Evolutionary conservation across 1,139 yeast species (phyloP).

Genomic region (Yamadazyma aaseri): DNA sequence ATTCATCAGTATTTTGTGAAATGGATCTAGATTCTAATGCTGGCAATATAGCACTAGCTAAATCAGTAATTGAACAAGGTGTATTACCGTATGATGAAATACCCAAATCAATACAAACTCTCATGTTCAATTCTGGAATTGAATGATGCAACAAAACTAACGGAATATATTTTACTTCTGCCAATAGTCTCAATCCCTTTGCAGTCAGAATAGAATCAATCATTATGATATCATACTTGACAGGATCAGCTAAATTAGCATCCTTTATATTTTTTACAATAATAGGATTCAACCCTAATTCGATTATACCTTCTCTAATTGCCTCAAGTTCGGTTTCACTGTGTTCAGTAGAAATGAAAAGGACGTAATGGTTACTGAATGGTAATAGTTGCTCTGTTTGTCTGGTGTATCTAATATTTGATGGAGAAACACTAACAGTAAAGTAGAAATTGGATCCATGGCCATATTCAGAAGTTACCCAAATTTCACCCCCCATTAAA

Average conservation of each 20-base stretch:
- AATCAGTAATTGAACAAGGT: constrained; percentile 77
- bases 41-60: constrained; percentile 80
- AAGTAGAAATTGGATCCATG: constrained; percentile 79
- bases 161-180: constrained; percentile 80
- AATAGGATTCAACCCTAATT: constrained; percentile 48
- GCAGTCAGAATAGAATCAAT: constrained; percentile 80
- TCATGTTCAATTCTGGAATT: constrained; percentile 76
- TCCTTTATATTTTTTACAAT: constrained; percentile 52
- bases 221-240: constrained; percentile 73
- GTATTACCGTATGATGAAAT: constrained; percentile 86
- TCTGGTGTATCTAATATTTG: constrained; percentile 60
- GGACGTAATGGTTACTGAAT: constrained; percentile 65
- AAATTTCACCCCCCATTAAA: constrained; percentile 87
- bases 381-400: constrained; percentile 72
- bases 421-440: constrained; percentile 76
- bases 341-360: constrained; percentile 69
- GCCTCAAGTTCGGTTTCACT: constrained; percentile 48
- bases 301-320: constrained; percentile 38
- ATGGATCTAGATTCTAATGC: constrained; percentile 82
- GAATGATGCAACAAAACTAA: constrained; percentile 74
- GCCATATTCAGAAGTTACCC: constrained; percentile 85
- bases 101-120: constrained; percentile 80
- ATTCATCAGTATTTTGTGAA: constrained; percentile 76
- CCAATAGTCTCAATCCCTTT: constrained; percentile 59
- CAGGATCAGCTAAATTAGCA: constrained; percentile 52